Conservation (phyloP, 441 rosid species). For the Pelargonium myrrhifolium region DNA sequence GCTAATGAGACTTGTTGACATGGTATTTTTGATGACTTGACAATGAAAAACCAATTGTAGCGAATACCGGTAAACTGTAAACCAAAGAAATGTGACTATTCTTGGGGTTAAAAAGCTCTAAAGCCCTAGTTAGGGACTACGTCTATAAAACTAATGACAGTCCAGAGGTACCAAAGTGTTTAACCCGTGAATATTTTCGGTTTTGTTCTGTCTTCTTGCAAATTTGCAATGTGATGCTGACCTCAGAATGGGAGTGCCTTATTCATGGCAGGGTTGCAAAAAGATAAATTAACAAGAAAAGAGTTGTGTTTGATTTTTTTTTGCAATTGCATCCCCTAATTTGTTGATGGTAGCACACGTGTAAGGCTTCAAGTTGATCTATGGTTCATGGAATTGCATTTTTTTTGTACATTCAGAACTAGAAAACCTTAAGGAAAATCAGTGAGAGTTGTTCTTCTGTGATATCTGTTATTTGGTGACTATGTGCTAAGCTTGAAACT, state of each 20-base stretch:
- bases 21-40: too few species aligned
- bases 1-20: too few species aligned
- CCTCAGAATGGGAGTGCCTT: not conserved
- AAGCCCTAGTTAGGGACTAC: too few species aligned
- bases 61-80: too few species aligned
- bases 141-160: too few species aligned
- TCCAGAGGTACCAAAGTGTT: too few species aligned
- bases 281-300: not conserved
- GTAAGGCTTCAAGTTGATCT: not conserved
- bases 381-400: not conserved
- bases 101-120: too few species aligned
- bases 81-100: too few species aligned
- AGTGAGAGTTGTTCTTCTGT: not conserved
- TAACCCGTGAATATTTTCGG: not conserved
- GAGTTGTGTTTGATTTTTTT: not conserved
- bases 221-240: not conserved
- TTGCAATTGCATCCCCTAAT: not conserved
- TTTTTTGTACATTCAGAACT: not conserved
- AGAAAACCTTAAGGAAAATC: not conserved
- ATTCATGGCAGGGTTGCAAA: not conserved
- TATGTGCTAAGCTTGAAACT: slow-evolving; percentile 3
- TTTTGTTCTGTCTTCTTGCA: not conserved
- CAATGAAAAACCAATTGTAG: too few species aligned
- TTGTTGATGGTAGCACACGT: not conserved
- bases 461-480: not conserved